Evolutionary conservation across 1,284 basidiomycete species (phyloP).

Genomic region (Fomes fomentarius): DNA sequence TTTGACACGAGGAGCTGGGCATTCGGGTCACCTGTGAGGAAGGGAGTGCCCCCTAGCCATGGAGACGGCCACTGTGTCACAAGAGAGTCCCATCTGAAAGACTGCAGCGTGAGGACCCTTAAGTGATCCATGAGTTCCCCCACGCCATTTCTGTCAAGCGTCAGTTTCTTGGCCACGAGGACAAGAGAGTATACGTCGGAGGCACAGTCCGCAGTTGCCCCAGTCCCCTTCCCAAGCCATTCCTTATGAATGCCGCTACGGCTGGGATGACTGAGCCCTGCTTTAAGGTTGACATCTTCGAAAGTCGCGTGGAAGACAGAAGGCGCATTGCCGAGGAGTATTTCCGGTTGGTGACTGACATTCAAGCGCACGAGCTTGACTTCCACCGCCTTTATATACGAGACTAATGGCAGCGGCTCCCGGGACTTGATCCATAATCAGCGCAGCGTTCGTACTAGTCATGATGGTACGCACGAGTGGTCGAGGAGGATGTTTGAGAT

Average conservation of each 20-base stretch:
- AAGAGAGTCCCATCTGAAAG: slow-evolving; percentile 46
- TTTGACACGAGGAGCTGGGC: slow-evolving; percentile 57
- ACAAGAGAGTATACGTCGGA: slow-evolving; percentile 52
- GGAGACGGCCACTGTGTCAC: slow-evolving; percentile 63
- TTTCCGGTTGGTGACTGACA: slow-evolving; percentile 24
- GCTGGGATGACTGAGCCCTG: slow-evolving; percentile 51
- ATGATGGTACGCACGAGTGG: slow-evolving; percentile 6
- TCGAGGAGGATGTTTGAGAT: slow-evolving; percentile 9
- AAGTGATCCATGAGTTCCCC: slow-evolving; percentile 34
- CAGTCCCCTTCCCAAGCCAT: slow-evolving; percentile 51
- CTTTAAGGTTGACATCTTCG: slow-evolving; percentile 40
- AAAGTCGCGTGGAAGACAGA: slow-evolving; percentile 47
- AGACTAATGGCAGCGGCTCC: slow-evolving; percentile 28
- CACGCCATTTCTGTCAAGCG: slow-evolving; percentile 35
- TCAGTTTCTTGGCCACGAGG: slow-evolving; percentile 42
- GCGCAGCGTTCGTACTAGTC: not conserved
- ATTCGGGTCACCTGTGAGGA: slow-evolving; percentile 62
- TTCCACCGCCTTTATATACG: slow-evolving; percentile 33
- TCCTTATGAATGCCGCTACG: slow-evolving; percentile 49
- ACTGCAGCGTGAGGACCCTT: slow-evolving; percentile 50
- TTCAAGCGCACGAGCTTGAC: slow-evolving; percentile 30
- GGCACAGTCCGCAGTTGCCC: slow-evolving; percentile 39
- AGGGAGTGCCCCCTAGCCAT: slow-evolving; percentile 50
- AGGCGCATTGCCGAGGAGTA: slow-evolving; percentile 10
- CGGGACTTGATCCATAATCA: slow-evolving; percentile 7